Evolutionary conservation across 371 early-diverging fungal species (phyloP), one percentile per base, ranked within the genome.

Genomic region (Entomophthora muscae): DNA sequence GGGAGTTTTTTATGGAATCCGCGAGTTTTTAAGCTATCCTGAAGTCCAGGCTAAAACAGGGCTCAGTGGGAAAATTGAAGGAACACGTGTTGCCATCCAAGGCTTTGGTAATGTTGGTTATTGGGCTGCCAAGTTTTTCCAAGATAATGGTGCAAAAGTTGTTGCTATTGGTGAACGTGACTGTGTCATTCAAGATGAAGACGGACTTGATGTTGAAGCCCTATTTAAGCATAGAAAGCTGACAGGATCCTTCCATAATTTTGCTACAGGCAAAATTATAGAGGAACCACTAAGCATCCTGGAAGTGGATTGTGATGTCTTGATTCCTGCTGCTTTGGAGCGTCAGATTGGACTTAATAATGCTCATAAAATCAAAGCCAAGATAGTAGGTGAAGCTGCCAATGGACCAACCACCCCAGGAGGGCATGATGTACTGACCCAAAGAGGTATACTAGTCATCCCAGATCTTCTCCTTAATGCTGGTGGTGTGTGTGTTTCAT

Each of bases 61-160:
- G 17, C 72, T 89, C 52, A 75, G 70, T 52, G 89, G 86, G 27
- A 77, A 80, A 57, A 78, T 91, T 63, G 73, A 79, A 31, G 90
- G 77, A 64, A 72, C 72, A 57, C 73, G 73, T 26, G 84, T 91
- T 33, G 74, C 88, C 63, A 78, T 91, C 63, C 92, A 91, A 75
- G 92, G 92, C 59, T 91, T 91, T 64, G 92, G 92, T 71, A 91
- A 91, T 69, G 92, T 91, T 64, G 91, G 91, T 53, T 89, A 85
- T 77, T 87, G 85, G 78, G 85, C 90, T 33, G 85, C 90, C 70
- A 87, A 88, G 73, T 91, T 91, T 78, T 90, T 91, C 67, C 79
- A 83, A 66, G 76, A 79, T 73, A 86, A 88, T 68, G 72, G 82
- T 66, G 92, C 92, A 66, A 88, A 85, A 73, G 75, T 91, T 65